A percentile compares a stretch with the other conserved stretches of the same genome.
Evolutionary conservation across 495 filamentous ascomycete species (phyloP).

Genomic region (Trichoderma gamsii): DNA sequence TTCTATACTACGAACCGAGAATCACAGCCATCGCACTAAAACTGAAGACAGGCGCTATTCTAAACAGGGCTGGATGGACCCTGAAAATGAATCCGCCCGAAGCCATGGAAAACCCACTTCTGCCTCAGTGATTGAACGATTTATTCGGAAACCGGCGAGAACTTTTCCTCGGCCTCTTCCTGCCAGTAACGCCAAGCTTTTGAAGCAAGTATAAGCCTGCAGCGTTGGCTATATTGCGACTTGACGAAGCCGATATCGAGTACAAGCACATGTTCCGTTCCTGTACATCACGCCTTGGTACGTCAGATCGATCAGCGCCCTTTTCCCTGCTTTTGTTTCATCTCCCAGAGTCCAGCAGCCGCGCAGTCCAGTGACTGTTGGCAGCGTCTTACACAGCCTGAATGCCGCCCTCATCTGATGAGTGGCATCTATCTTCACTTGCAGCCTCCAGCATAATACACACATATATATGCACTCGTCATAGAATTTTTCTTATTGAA

Average conservation of each 20-base stretch:
- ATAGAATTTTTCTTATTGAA: not conserved
- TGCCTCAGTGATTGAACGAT: not conserved
- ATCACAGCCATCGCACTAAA: not conserved
- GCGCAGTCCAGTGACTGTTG: not conserved
- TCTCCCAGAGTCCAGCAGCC: too few species aligned
- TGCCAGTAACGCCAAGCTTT: too few species aligned
- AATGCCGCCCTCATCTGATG: not conserved
- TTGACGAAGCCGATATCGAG: too few species aligned
- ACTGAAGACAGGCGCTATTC: not conserved
- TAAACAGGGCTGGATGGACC: not conserved
- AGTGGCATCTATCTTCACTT: not conserved
- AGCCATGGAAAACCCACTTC: constrained; percentile 7
- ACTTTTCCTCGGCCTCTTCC: not conserved
- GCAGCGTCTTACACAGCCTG: not conserved
- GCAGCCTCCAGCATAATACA: too few species aligned
- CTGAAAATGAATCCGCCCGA: not conserved
- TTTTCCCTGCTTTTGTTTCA: not conserved
- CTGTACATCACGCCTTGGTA: not conserved
- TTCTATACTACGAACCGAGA: not conserved
- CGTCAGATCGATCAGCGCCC: not conserved
- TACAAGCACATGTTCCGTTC: too few species aligned
- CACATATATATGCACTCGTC: not conserved
- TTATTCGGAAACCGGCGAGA: constrained; percentile 1
- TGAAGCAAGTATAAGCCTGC: too few species aligned
- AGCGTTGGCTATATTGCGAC: too few species aligned